These are phyloP conservation scores for Pyrenophora seminiperda DNA, from an alignment of 2,329 filamentous ascomycete genomes.

Conservation along the genomic window DNA sequence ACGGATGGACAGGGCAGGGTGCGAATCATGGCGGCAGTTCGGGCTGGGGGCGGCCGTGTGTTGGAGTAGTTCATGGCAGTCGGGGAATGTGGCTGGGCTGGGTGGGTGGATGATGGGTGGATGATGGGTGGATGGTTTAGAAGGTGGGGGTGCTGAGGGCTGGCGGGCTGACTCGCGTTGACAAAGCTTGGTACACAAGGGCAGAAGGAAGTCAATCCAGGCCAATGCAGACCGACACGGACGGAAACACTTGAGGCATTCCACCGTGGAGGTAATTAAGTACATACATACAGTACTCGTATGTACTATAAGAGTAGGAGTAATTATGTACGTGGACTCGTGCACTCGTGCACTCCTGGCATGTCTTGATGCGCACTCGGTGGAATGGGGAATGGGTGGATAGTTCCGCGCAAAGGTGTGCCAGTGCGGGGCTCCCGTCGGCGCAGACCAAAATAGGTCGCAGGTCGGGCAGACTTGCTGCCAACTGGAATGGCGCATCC, in stretches of 20 bases:
- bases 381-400: slow-evolving; percentile 10
- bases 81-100: slow-evolving; percentile 12
- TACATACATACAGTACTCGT: too few relatives aligned
- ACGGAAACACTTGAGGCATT: too few relatives aligned
- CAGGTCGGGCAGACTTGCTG: slow-evolving; percentile 26
- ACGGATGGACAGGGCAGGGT: slow-evolving; percentile 5
- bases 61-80: slow-evolving; percentile 17
- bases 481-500: slow-evolving; percentile 32
- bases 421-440: slow-evolving; percentile 33
- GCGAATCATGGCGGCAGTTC: slow-evolving; percentile 17
- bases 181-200: too few relatives aligned
- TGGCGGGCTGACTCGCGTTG: too few relatives aligned
- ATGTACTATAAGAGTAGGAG: too few relatives aligned
- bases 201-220: too few relatives aligned
- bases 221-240: too few relatives aligned
- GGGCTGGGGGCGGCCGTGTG: slow-evolving; percentile 17
- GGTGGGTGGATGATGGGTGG: too few relatives aligned
- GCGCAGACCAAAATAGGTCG: slow-evolving; percentile 31
- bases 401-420: slow-evolving; percentile 28
- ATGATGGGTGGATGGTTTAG: slow-evolving; percentile 13
- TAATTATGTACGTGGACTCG: too few relatives aligned
- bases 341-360: too few relatives aligned
- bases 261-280: too few relatives aligned
- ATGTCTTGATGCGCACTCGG: neutral
- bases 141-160: neutral